Evolutionary conservation across 1,284 basidiomycete genomes (phyloP), one percentile per base, ranked within the genome.

Genomic region (Ceratobasidium sp.): DNA sequence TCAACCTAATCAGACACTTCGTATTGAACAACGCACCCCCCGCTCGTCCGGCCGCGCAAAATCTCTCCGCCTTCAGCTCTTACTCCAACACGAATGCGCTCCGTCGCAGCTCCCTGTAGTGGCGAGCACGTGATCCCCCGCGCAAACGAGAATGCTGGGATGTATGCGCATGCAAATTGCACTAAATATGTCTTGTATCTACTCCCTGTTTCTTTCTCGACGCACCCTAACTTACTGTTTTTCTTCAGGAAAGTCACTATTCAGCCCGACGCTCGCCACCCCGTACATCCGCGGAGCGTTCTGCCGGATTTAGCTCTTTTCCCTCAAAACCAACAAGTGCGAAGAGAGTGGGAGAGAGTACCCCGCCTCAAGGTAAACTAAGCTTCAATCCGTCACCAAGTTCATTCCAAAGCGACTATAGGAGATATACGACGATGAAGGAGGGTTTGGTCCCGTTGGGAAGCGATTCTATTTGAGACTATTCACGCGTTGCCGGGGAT

Each of bases 231-330:
- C n/a, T n/a, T n/a, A n/a, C n/a, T n/a, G n/a, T n/a, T n/a, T n/a
- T n/a, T n/a, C n/a, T n/a, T n/a, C n/a, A n/a, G n/a, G n/a, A n/a
- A n/a, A n/a, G n/a, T n/a, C n/a, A n/a, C n/a, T n/a, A n/a, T n/a
- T 11, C 36, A 57, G 2, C 57, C 57, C 51, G 53, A 69, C 11
- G n/a, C 65, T 29, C 33, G 47, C 19, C 51, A 69, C 24, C 53
- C 36, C 3, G n/a, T 24, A 24, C n/a, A 57, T n/a, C 65, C 65
- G 2, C 27, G 45, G 11, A 41, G 24, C 22, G 31, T 36, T n/a
- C 41, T 41, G 7, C 45, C 22, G 48, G 64, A 66, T 27, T 5
- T 44, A 14, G 33, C 24, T 6, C 48, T 51, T 17, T 56, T 31
- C 51, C 65, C 31, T 6, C 51, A n/a, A n/a, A n/a, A n/a, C n/a